phyloP scores from a whole-genome alignment of 192 early-diverging fungal species.

The Backusella tarrabulga region DNA sequence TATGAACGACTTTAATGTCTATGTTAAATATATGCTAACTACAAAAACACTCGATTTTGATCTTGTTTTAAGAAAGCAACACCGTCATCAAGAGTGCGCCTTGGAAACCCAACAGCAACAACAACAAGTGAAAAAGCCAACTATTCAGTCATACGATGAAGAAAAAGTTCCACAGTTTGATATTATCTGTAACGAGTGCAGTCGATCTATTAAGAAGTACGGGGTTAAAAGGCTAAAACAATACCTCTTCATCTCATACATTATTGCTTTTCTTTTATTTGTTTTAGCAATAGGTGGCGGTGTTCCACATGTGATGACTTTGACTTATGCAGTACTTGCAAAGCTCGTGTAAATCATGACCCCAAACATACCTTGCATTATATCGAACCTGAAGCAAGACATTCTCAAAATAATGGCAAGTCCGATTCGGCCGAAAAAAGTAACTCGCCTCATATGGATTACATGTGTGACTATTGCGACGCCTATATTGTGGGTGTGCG shows the following conservation, averaged over 20 bases:
- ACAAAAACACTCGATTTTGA: conserved; percentile 1
- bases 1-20: conserved; percentile 3
- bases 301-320: conserved; percentile 55
- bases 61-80: not conserved
- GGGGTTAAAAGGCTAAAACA: not conserved
- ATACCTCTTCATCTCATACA: not conserved
- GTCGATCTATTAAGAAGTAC: conserved; percentile 5
- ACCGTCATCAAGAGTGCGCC: not conserved
- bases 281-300: conserved; percentile 35
- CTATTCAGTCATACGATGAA: not conserved
- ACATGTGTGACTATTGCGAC: conserved; percentile 56
- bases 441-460: conserved; percentile 19
- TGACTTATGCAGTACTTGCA: conserved; percentile 49
- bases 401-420: not conserved
- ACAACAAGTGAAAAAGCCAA: not conserved
- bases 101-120: not conserved
- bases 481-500: conserved; percentile 49
- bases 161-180: not conserved
- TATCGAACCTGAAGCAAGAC: not conserved
- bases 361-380: conserved; percentile 3
- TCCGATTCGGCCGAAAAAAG: not conserved
- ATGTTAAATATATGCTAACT: conserved; percentile 1
- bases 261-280: not conserved
- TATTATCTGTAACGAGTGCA: not conserved
- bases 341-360: conserved; percentile 23